A percentile compares a stretch with the other conserved stretches of the same genome.
These are phyloP conservation scores for Royoungia palumana DNA, from an alignment of 768 basidiomycete genomes.

Conservation along the genomic window DNA sequence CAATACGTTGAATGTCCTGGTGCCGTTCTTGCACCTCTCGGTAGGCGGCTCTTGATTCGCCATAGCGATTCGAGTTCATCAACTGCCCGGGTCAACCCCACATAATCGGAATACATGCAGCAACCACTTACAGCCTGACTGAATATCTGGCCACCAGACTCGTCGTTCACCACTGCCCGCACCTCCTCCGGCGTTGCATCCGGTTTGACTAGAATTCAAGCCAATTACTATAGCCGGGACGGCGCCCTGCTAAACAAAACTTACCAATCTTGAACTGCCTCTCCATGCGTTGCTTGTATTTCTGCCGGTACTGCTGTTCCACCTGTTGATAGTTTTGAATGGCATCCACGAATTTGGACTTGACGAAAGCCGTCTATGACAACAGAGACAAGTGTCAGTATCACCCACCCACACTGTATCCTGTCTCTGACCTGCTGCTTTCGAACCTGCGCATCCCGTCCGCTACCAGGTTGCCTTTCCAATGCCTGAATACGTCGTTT, in stretches of 20 bases:
- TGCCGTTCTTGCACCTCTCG: constrained; percentile 97
- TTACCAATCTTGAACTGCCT: constrained; percentile 84
- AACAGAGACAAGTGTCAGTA: constrained; percentile 12
- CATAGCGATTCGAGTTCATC: constrained; percentile 87
- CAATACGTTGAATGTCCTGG: constrained; percentile 93
- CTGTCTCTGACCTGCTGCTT: constrained; percentile 61
- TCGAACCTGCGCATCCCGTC: constrained; percentile 67
- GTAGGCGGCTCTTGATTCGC: constrained; percentile 85
- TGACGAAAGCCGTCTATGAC: constrained; percentile 55
- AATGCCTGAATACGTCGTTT: constrained; percentile 72
- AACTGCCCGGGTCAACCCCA: constrained; percentile 46
- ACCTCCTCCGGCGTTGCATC: constrained; percentile 90
- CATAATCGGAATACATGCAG: neutral
- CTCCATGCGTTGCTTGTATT: constrained; percentile 79
- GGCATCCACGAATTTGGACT: constrained; percentile 79
- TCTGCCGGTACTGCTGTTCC: constrained; percentile 74
- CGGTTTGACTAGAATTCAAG: constrained; percentile 66
- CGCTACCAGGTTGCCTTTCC: constrained; percentile 61
- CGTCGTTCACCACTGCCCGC: constrained; percentile 80
- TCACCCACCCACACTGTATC: neutral
- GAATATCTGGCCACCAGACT: constrained; percentile 82
- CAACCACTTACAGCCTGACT: constrained; percentile 65
- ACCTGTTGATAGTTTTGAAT: constrained; percentile 83
- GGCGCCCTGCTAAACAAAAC: constrained; percentile 11
- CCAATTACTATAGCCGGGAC: neutral